A percentile compares a stretch with the other conserved stretches of the same genome.
Evolutionary conservation across 345 rosid species (phyloP).

Genomic region (Diplotaxis tenuifolia): DNA sequence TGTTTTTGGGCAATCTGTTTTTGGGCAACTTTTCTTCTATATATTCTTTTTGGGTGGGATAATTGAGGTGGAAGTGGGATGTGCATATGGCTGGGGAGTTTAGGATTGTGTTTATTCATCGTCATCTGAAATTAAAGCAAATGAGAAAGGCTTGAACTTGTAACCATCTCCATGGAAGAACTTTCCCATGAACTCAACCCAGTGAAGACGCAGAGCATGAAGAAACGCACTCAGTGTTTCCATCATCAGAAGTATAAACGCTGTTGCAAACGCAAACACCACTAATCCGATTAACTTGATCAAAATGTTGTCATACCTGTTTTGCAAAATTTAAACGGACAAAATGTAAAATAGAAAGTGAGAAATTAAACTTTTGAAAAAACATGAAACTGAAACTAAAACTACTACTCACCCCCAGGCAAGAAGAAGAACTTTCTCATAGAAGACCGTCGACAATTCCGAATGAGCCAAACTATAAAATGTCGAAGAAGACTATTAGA

Average conservation of each 20-base stretch:
- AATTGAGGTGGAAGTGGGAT: constrained; percentile 13
- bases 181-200: constrained; percentile 93
- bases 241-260: constrained; percentile 91
- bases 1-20: too few species aligned
- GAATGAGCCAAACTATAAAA: constrained; percentile 91
- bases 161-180: constrained; percentile 95
- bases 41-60: background rate
- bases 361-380: background rate
- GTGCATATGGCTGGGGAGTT: constrained; percentile 15
- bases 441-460: constrained; percentile 89
- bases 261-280: constrained; percentile 92
- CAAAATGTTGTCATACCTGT: constrained; percentile 77
- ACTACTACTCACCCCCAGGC: constrained; percentile 93
- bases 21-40: constrained; percentile 15
- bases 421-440: constrained; percentile 92
- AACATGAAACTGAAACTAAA: background rate
- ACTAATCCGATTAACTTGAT: constrained; percentile 72
- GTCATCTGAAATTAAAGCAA: constrained; percentile 62
- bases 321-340: background rate
- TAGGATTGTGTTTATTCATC: constrained; percentile 45
- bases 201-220: constrained; percentile 95
- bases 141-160: constrained; percentile 88
- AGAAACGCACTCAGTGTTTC: constrained; percentile 96
- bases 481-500: constrained; percentile 14
- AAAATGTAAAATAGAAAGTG: background rate